Evolutionary conservation across 225 moss, liverwort and hornwort genomes (phyloP).

Genomic region (Takakia lepidozioides): DNA sequence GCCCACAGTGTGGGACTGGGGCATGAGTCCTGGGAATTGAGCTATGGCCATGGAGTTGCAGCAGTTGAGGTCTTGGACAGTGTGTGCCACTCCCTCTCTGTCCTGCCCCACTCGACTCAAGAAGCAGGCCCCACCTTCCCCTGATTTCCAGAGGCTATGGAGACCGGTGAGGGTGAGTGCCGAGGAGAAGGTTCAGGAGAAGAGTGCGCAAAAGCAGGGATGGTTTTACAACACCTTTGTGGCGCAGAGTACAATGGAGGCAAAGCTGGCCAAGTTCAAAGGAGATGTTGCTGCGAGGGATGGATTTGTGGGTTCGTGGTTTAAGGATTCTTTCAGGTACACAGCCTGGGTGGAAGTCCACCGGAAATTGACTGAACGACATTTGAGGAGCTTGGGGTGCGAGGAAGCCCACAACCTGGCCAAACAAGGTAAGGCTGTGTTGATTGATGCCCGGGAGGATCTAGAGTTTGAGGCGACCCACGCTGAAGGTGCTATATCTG

Average conservation of each 20-base stretch:
- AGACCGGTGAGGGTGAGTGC: constrained; percentile 22
- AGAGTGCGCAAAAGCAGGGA: constrained; percentile 18
- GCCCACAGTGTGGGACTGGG: too few species aligned
- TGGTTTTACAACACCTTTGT: constrained; percentile 60
- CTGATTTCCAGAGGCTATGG: constrained; percentile 6
- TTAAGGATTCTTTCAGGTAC: constrained; percentile 57
- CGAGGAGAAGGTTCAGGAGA: constrained; percentile 30
- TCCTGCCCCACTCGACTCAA: constrained; percentile 6
- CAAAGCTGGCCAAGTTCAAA: constrained; percentile 49
- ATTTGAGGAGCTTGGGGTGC: constrained; percentile 43
- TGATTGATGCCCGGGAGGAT: constrained; percentile 62
- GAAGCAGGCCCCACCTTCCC: constrained; percentile 4
- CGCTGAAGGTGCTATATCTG: constrained; percentile 37
- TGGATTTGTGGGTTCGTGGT: constrained; percentile 55
- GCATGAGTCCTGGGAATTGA: background rate
- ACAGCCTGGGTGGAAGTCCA: constrained; percentile 76
- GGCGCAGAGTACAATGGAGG: constrained; percentile 56
- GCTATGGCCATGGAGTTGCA: constrained; percentile 32
- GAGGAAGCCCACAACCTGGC: constrained; percentile 27
- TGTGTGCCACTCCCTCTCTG: background rate
- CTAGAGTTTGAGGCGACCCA: constrained; percentile 50
- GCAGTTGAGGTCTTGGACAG: constrained; percentile 15
- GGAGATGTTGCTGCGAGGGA: constrained; percentile 26
- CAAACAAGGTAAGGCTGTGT: constrained; percentile 37
- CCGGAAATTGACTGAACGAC: constrained; percentile 55